Percentiles rank a stretch among this genome's conserved stretches.
These are phyloP conservation scores for Blastomyces parvus DNA, from an alignment of 2,329 filamentous ascomycete species.

Conservation along the genomic window DNA sequence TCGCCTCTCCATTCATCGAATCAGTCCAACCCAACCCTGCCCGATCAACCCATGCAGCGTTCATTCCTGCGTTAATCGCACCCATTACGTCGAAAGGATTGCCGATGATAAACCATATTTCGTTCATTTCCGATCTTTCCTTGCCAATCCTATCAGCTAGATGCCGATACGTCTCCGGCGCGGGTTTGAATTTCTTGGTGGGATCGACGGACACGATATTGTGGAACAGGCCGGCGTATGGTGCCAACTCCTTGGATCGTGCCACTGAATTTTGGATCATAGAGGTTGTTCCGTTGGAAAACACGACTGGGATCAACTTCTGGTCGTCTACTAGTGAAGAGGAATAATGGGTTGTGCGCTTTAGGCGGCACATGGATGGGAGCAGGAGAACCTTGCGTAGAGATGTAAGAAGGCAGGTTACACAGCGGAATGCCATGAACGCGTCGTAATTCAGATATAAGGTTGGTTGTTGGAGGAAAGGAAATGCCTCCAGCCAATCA, in stretches of 20 bases:
- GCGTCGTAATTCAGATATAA: no score
- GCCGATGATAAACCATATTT: conserved; percentile 59
- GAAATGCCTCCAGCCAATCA: no score
- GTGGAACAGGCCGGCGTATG: conserved; percentile 42
- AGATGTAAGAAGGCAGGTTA: no score
- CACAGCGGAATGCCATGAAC: no score
- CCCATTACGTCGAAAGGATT: conserved; percentile 68
- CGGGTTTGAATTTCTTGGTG: conserved; percentile 55
- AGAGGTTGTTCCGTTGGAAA: conserved; percentile 57
- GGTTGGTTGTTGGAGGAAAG: no score
- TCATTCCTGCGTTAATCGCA: conserved; percentile 51
- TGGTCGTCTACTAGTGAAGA: conserved; percentile 46
- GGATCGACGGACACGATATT: conserved; percentile 54
- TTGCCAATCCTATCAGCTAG: conserved; percentile 45
- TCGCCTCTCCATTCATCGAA: conserved; percentile 41
- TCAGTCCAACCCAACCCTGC: conserved; percentile 56
- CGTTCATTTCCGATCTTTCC: conserved; percentile 32
- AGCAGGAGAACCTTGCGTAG: no score
- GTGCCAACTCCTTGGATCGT: conserved; percentile 47
- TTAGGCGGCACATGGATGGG: no score
- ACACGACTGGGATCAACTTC: conserved; percentile 49
- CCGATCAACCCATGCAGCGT: conserved; percentile 59
- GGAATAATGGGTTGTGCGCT: no score
- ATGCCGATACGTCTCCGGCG: conserved; percentile 52
- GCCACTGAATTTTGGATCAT: conserved; percentile 56